Conservation (phyloP, 2,329 filamentous ascomycete species). For the Aspergillus sp. region DNA sequence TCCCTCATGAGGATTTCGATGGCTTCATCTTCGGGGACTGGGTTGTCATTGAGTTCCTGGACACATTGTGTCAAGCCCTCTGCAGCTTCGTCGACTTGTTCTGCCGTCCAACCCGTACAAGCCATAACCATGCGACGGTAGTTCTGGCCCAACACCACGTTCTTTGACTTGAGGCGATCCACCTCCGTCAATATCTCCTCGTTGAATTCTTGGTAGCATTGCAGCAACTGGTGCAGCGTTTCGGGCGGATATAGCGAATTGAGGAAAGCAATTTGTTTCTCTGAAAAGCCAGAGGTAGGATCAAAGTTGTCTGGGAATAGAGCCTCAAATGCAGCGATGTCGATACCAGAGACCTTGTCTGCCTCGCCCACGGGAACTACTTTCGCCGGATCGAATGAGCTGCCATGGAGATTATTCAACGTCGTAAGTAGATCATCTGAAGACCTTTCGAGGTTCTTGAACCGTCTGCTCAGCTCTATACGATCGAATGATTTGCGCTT, state of each 20-base stretch:
- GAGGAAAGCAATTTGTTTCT: constrained; percentile 43
- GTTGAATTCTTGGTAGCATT: constrained; percentile 70
- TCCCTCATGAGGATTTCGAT: constrained; percentile 47
- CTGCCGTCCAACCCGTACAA: constrained; percentile 77
- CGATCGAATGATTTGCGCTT: constrained; percentile 63
- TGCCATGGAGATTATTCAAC: constrained; percentile 49
- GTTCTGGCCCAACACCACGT: constrained; percentile 79
- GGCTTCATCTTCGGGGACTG: constrained; percentile 43
- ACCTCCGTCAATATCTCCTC: constrained; percentile 66
- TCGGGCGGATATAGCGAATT: constrained; percentile 58
- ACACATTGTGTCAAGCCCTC: constrained; percentile 81
- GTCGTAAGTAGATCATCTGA: constrained; percentile 66
- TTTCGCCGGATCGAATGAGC: constrained; percentile 45
- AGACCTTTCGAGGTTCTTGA: constrained; percentile 74
- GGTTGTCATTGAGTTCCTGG: constrained; percentile 69
- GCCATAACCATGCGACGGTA: constrained; percentile 85
- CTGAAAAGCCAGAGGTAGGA: constrained; percentile 41
- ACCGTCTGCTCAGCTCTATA: constrained; percentile 66
- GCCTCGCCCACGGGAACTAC: constrained; percentile 49
- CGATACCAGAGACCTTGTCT: constrained; percentile 42
- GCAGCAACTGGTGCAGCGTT: constrained; percentile 65
- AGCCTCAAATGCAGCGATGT: constrained; percentile 32
- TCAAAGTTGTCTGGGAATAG: constrained; percentile 41
- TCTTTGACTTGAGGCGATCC: constrained; percentile 70
- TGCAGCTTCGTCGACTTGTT: constrained; percentile 75